A percentile compares a stretch with the other conserved stretches of the same genome.
These are phyloP conservation scores for Candida insectalens DNA, from an alignment of 805 yeast species.

Conservation along the genomic window DNA sequence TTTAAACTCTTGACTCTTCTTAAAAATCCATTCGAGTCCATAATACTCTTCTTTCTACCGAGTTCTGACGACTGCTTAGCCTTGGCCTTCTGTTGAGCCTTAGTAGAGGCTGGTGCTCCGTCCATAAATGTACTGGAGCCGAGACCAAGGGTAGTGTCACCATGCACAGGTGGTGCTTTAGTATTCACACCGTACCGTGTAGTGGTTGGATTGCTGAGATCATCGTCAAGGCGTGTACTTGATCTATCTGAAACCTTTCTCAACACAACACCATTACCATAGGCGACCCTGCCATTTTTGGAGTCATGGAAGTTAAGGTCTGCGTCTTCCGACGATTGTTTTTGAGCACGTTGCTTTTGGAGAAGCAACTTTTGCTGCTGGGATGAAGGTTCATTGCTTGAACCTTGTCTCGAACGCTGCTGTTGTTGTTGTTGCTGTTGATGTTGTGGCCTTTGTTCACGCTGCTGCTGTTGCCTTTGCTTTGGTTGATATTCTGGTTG, in stretches of 20 bases:
- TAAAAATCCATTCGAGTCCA: constrained; percentile 49
- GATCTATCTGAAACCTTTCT: constrained; percentile 18
- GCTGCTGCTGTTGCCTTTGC: not conserved
- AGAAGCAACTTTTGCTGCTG: not conserved
- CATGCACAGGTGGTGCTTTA: constrained; percentile 71
- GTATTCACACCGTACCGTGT: constrained; percentile 62
- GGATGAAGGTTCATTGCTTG: not conserved
- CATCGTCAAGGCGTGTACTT: constrained; percentile 17
- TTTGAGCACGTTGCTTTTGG: not conserved
- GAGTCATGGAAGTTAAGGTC: not conserved
- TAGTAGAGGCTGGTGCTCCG: constrained; percentile 78
- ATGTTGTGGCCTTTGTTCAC: not conserved
- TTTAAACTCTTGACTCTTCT: constrained; percentile 85
- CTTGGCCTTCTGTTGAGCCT: constrained; percentile 17
- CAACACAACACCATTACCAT: constrained; percentile 23
- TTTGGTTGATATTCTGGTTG: constrained; percentile 3
- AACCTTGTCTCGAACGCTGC: not conserved
- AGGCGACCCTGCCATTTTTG: constrained; percentile 15
- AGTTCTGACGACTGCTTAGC: constrained; percentile 40
- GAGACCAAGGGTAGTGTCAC: constrained; percentile 75
- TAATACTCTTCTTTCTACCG: constrained; percentile 77
- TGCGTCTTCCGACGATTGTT: not conserved
- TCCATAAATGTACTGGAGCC: constrained; percentile 90
- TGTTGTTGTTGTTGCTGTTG: not conserved
- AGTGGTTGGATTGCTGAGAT: constrained; percentile 41